Percentiles rank a stretch among this genome's conserved stretches.
Conservation (phyloP, 1,284 basidiomycete species). For the Tilletia walkeri region DNA sequence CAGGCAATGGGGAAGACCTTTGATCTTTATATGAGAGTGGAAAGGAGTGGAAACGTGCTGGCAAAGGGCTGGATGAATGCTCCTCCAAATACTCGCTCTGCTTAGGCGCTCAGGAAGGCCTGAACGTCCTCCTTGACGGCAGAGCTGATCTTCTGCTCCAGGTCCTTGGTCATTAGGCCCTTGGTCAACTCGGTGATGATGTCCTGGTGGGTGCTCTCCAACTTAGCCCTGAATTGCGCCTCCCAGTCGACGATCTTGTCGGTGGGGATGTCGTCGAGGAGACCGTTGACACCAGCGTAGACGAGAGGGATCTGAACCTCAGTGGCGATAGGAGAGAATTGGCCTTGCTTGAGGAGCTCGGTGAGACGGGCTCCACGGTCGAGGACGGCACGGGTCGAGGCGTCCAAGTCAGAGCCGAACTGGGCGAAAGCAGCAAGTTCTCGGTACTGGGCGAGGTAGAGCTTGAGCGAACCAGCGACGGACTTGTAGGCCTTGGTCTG, state of each 20-base stretch:
- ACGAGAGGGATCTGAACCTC: conserved; percentile 98
- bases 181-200: conserved; percentile 67
- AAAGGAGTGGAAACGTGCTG: neutral
- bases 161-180: conserved; percentile 80
- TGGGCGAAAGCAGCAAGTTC: conserved; percentile 99
- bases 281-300: conserved; percentile 90
- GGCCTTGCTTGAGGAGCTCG: conserved; percentile 97
- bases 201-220: conserved; percentile 45
- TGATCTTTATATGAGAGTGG: neutral
- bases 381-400: conserved; percentile 79
- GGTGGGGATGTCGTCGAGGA: conserved; percentile 77
- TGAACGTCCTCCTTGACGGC: conserved; percentile 48
- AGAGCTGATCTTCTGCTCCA: conserved; percentile 72
- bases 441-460: conserved; percentile 99
- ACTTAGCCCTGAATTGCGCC: conserved; percentile 77
- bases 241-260: conserved; percentile 95
- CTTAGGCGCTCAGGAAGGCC: conserved; percentile 45
- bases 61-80: neutral
- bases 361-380: conserved; percentile 96
- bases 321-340: conserved; percentile 72
- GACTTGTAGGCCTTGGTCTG: conserved; percentile 88
- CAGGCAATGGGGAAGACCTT: too few species aligned
- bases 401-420: conserved; percentile 99
- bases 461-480: conserved; percentile 98
- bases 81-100: neutral